phyloP scores from a whole-genome alignment of 768 basidiomycete species.

The Tylopilus plumbeoviolaceoides region DNA sequence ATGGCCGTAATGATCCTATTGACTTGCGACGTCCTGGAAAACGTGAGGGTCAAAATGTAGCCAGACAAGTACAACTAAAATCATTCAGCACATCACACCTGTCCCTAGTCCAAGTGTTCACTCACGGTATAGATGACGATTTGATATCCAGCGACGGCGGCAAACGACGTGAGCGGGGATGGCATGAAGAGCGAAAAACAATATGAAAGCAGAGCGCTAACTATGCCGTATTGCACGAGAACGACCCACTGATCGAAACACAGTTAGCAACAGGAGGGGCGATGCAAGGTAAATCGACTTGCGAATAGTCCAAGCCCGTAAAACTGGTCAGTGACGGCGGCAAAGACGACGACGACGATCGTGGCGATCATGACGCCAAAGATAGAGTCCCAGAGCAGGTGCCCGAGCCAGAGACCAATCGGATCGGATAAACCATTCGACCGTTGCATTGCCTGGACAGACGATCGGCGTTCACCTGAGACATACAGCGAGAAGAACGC shows the following conservation, averaged over 20 bases:
- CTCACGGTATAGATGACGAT: conserved; percentile 67
- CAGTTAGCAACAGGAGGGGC: neutral
- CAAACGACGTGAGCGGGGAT: conserved; percentile 72
- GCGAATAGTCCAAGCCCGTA: conserved; percentile 59
- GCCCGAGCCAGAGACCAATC: conserved; percentile 73
- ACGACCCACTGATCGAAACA: conserved; percentile 55
- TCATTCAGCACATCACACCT: neutral
- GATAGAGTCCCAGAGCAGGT: conserved; percentile 69
- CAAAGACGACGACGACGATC: conserved; percentile 60
- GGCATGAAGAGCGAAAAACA: conserved; percentile 55
- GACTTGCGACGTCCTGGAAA: conserved; percentile 57
- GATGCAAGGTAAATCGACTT: conserved; percentile 30
- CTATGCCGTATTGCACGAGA: conserved; percentile 65
- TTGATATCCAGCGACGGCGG: conserved; percentile 68
- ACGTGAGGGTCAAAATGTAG: conserved; percentile 71
- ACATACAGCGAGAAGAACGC: conserved; percentile 81
- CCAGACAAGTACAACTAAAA: conserved; percentile 59
- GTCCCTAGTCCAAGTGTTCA: conserved; percentile 6
- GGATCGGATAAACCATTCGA: conserved; percentile 72
- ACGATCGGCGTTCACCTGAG: conserved; percentile 61
- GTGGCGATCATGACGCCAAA: conserved; percentile 57
- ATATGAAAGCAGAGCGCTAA: conserved; percentile 66
- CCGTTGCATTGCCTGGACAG: conserved; percentile 78
- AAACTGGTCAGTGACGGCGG: conserved; percentile 55
- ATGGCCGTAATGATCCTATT: conserved; percentile 53